These are phyloP conservation scores for Penicillium herquei DNA, from an alignment of 495 filamentous ascomycete species.

Conservation along the genomic window DNA sequence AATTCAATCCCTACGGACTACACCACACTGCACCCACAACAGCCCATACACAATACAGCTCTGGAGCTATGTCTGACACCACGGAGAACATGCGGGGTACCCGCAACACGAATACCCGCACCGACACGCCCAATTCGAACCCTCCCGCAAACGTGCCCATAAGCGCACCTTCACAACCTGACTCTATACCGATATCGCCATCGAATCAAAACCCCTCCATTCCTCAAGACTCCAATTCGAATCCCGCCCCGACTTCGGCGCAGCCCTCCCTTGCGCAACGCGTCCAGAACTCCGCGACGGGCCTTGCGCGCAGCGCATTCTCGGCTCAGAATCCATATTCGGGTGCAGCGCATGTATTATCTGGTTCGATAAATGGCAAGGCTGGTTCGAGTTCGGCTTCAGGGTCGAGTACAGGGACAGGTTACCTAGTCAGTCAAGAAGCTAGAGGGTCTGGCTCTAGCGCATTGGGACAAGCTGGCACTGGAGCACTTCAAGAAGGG, in stretches of 20 bases:
- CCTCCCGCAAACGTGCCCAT: no score
- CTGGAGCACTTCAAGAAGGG: no score
- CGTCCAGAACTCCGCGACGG: slow-evolving; percentile 39
- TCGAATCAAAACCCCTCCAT: not conserved
- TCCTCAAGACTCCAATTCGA: not conserved
- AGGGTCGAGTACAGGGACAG: not conserved
- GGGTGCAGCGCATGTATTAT: slow-evolving; percentile 28
- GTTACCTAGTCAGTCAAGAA: no score
- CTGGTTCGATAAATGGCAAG: slow-evolving; percentile 26
- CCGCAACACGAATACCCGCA: slow-evolving; percentile 1
- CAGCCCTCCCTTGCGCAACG: slow-evolving; percentile 31
- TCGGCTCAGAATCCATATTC: not conserved
- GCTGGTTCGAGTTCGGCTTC: slow-evolving; percentile 6
- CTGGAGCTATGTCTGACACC: not conserved
- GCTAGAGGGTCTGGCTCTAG: no score
- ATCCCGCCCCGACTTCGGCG: slow-evolving; percentile 6
- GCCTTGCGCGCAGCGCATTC: slow-evolving; percentile 35
- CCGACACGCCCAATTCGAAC: not conserved
- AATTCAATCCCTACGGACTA: not conserved
- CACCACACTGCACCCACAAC: no score
- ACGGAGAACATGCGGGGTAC: slow-evolving; percentile 28
- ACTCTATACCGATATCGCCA: not conserved
- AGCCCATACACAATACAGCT: no score
- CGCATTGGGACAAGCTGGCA: no score
- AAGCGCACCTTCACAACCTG: no score